A percentile compares a stretch with the other conserved stretches of the same genome.
phyloP scores from a whole-genome alignment of 306 rosid genomes.

The Carpinus viminea region DNA sequence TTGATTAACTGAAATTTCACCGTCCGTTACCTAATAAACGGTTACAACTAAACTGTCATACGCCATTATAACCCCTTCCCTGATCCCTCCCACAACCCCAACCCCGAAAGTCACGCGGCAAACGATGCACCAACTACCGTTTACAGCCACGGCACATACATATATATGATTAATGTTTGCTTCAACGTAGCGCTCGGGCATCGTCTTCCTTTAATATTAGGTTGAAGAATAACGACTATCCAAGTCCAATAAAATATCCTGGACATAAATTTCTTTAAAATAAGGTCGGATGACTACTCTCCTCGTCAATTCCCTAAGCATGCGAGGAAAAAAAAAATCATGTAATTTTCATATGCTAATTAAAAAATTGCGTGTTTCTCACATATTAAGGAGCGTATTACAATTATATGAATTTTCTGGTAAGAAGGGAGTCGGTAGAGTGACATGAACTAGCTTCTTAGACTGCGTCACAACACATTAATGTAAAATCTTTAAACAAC shows the following conservation, averaged over 20 bases:
- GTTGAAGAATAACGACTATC: neutral
- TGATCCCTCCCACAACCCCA: neutral
- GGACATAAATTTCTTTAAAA: too few species aligned
- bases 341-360: too few species aligned
- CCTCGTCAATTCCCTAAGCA: too few species aligned
- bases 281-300: too few species aligned
- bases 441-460: neutral
- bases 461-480: too few species aligned
- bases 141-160: neutral
- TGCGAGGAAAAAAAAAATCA: too few species aligned
- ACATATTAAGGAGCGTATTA: too few species aligned
- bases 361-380: too few species aligned
- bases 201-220: conserved; percentile 3
- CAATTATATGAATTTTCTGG: neutral
- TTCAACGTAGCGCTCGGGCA: conserved; percentile 10
- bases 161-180: conserved; percentile 6
- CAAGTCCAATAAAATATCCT: neutral
- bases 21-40: conserved; percentile 31
- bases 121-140: conserved; percentile 13
- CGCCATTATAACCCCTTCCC: neutral
- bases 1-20: neutral
- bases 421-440: neutral
- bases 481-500: too few species aligned
- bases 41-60: conserved; percentile 22
- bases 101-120: conserved; percentile 6